Evolutionary conservation across 208 protist species (phyloP).

Genomic region (Leishmania braziliensis): DNA sequence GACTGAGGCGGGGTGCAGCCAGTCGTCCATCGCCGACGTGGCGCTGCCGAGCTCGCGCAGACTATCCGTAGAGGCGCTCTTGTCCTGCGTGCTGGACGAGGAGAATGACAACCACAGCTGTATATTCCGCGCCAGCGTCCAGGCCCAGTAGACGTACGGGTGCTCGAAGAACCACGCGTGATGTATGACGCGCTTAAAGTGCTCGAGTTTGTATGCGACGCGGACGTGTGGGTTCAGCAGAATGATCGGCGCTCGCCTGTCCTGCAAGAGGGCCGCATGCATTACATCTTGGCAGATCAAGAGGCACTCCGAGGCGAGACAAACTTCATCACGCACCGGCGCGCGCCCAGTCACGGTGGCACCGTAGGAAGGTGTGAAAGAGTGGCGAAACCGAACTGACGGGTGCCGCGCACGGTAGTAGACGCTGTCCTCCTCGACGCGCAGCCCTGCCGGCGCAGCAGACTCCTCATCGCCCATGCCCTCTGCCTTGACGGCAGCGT

Average conservation of each 20-base stretch:
- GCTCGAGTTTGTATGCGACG: conserved; percentile 55
- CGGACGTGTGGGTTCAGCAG: conserved; percentile 75
- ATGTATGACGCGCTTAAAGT: conserved; percentile 44
- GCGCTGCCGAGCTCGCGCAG: conserved; percentile 11
- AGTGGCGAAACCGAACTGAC: conserved; percentile 61
- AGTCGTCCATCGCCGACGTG: conserved; percentile 41
- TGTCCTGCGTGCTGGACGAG: background rate
- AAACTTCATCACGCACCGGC: conserved; percentile 45
- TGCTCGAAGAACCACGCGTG: conserved; percentile 34
- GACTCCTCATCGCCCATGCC: background rate
- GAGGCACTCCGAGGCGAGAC: conserved; percentile 73
- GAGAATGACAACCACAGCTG: conserved; percentile 25
- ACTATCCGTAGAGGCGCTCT: background rate
- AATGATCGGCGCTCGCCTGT: conserved; percentile 50
- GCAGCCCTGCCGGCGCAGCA: background rate
- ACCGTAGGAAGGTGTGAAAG: conserved; percentile 59
- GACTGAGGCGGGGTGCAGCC: conserved; percentile 8
- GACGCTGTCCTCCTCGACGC: conserved; percentile 22
- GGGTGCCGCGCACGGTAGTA: conserved; percentile 39
- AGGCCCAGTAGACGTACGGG: conserved; percentile 31
- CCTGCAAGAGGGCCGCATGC: conserved; percentile 48
- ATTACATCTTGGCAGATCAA: conserved; percentile 67
- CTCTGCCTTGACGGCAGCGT: background rate
- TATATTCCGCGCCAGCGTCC: conserved; percentile 22
- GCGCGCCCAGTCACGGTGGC: conserved; percentile 20